Evolutionary conservation across 805 yeast species (phyloP).

Genomic region (Cyberlindnera bimundalis): DNA sequence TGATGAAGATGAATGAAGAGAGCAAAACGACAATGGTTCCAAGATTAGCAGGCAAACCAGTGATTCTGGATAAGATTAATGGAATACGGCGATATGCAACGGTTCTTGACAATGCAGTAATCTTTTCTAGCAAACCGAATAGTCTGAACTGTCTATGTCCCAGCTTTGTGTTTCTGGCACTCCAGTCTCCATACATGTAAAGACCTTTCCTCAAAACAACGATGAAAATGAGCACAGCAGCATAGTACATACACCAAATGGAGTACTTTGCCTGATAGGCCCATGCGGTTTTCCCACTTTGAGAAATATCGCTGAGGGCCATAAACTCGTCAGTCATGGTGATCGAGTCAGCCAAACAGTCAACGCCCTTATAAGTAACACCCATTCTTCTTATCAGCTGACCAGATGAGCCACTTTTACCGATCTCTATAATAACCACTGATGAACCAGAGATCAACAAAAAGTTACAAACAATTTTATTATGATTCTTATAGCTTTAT

Average conservation of each 20-base stretch:
- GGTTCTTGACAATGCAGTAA: constrained; percentile 30
- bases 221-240: constrained; percentile 11
- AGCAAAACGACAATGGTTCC: constrained; percentile 34
- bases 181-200: constrained; percentile 18
- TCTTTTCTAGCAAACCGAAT: constrained; percentile 14
- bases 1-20: constrained; percentile 32
- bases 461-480: too few species aligned
- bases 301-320: constrained; percentile 9
- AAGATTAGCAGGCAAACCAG: constrained; percentile 38
- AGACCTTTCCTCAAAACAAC: constrained; percentile 8
- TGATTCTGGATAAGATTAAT: constrained; percentile 29
- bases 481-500: too few species aligned
- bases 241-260: constrained; percentile 18
- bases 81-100: constrained; percentile 34
- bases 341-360: constrained; percentile 17
- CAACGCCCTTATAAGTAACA: constrained; percentile 18
- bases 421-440: too few species aligned
- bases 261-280: constrained; percentile 18
- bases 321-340: constrained; percentile 6
- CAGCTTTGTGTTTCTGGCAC: constrained; percentile 17
- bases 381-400: not conserved
- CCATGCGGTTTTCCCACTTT: constrained; percentile 17
- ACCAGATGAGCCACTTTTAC: too few species aligned
- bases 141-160: constrained; percentile 1
- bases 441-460: too few species aligned